These are phyloP conservation scores for Neoconidiobolus thromboides DNA, from an alignment of 371 early-diverging fungal genomes.

Conservation along the genomic window DNA sequence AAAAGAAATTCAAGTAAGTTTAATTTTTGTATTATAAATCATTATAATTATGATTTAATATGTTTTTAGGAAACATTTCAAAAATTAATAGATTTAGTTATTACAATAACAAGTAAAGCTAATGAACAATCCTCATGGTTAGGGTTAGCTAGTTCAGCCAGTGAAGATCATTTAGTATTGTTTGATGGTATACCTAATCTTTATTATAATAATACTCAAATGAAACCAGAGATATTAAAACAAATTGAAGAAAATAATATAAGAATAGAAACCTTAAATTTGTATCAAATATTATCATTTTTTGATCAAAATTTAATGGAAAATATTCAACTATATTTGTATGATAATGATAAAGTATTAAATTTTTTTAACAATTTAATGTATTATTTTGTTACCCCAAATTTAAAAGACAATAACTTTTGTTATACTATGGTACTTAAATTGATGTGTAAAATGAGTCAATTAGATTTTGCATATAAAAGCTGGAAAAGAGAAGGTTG, in stretches of 20 bases:
- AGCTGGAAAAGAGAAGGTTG: constrained; percentile 65
- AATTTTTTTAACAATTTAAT: constrained; percentile 41
- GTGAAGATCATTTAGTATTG: neutral
- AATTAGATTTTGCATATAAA: constrained; percentile 32
- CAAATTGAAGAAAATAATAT: no score
- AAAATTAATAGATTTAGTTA: neutral
- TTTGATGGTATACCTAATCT: neutral
- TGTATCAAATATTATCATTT: neutral
- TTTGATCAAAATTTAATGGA: neutral
- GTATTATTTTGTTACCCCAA: constrained; percentile 60
- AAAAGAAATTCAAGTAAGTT: neutral
- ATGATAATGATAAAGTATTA: neutral
- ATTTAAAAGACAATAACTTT: constrained; percentile 28
- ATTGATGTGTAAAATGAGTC: constrained; percentile 12
- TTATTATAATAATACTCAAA: neutral
- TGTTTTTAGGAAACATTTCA: neutral
- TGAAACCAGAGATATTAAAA: no score
- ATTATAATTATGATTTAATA: neutral
- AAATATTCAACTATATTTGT: neutral
- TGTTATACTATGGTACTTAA: neutral
- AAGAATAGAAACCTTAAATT: neutral
- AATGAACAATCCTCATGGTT: constrained; percentile 4
- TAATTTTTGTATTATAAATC: neutral
- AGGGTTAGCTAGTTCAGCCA: neutral
- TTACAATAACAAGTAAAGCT: neutral